Percentiles rank a stretch among this genome's conserved stretches.
Conservation (phyloP, 345 rosid species). For the Stellera chamaejasme region DNA sequence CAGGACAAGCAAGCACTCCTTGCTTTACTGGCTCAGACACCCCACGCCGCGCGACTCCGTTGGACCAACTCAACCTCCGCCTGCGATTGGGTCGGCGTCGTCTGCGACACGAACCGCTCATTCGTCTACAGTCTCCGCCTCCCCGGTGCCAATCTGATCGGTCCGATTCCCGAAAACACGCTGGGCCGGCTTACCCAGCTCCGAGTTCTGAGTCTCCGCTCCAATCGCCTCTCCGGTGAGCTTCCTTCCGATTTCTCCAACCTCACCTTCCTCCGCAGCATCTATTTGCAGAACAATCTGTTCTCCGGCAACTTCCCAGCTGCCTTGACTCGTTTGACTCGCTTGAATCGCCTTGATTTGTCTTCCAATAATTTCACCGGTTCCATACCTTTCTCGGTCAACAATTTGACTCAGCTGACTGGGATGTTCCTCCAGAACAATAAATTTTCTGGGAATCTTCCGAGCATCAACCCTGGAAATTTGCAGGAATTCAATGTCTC, state of each 20-base stretch:
- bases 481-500: constrained; percentile 58
- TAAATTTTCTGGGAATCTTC: constrained; percentile 59
- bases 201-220: constrained; percentile 83
- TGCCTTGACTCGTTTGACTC: constrained; percentile 37
- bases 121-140: constrained; percentile 57
- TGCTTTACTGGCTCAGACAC: constrained; percentile 42
- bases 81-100: constrained; percentile 78
- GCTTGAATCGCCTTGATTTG: constrained; percentile 68
- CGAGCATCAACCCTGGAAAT: constrained; percentile 30
- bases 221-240: constrained; percentile 67
- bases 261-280: constrained; percentile 58
- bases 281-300: constrained; percentile 61
- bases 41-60: constrained; percentile 64
- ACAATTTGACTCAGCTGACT: constrained; percentile 65
- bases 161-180: constrained; percentile 56
- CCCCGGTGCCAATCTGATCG: constrained; percentile 80
- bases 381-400: constrained; percentile 60
- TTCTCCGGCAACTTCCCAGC: constrained; percentile 63
- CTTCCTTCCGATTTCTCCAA: constrained; percentile 83
- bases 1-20: constrained; percentile 81
- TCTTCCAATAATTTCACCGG: constrained; percentile 78
- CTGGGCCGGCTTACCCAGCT: constrained; percentile 67
- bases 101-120: constrained; percentile 52
- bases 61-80: constrained; percentile 73
- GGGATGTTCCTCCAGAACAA: constrained; percentile 56